Evolutionary conservation across 2,329 filamentous ascomycete species (phyloP), one percentile per base, ranked within the genome.

Genomic region (Grosmannia clavigera): DNA sequence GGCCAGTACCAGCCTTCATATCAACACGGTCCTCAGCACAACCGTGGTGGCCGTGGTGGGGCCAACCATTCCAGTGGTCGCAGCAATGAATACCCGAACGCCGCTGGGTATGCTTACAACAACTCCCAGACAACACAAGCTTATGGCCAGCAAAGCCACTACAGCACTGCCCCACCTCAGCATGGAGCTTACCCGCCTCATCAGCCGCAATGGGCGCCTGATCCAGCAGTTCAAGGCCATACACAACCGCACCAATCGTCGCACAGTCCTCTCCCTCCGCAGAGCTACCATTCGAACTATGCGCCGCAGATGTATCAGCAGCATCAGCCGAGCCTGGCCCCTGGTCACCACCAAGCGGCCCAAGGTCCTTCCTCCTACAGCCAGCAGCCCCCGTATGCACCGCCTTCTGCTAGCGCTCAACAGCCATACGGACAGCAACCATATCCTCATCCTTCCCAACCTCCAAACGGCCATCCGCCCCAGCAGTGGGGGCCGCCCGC

Each of bases 221-320:
- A 77, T 19, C 73, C 73, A 57, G 69, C 67, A 3, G 43, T 48
- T 6, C 71, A 68, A 52, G 64, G 64, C 35, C 69, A 72, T 60
- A 61, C 22, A 1, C 61, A 61, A 11, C 59, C 52, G n/a, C 55
- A 68, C 9, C 70, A 72, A 33, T 69, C 71, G n/a, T 72, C 76
- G 40, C 79, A 81, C 66, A 70, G 73, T 52, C 74, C 75, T 50
- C 70, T 83, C 40, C 75, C 80, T 57, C 71, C 78, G 38, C 73
- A 77, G 62, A 81, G 80, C 66, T 83, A 83, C 66, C 81, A 83
- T 64, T 80, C 80, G 40, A 82, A 80, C 69, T 84, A 82, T 67
- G 76, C 80, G 48, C 77, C 78, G 50, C 82, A 83, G 65, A 69
- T 74, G 10, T 84, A 83, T 61, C 68, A 73, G 38, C 69, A 70